A percentile compares a stretch with the other conserved stretches of the same genome.
Conservation (phyloP, 2,329 filamentous ascomycete species). For the Trichophyton verrucosum region DNA sequence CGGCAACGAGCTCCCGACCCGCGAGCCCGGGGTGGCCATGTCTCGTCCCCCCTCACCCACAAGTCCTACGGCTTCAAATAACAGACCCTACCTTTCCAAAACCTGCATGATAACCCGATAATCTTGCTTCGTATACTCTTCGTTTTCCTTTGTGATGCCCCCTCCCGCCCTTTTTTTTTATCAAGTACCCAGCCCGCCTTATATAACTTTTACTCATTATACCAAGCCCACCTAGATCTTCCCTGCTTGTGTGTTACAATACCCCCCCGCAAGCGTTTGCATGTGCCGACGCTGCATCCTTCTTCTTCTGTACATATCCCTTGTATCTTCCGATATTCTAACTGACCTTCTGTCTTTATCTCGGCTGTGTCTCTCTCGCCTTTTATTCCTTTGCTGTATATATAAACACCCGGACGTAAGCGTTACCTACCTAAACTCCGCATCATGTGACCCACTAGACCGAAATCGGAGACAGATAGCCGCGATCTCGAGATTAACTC, state of each 20-base stretch:
- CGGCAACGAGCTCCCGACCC: constrained; percentile 16
- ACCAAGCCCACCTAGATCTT: not conserved
- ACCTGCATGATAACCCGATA: not conserved
- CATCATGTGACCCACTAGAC: not conserved
- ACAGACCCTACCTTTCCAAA: not conserved
- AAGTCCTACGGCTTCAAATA: constrained; percentile 15
- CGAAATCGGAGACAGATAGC: not conserved
- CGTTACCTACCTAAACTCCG: not conserved
- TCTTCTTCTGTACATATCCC: not conserved
- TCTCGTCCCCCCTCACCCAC: constrained; percentile 18
- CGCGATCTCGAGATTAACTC: not conserved
- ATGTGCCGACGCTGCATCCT: not conserved
- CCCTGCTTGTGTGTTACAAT: not conserved
- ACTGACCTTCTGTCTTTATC: not conserved
- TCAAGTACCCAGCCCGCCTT: no score
- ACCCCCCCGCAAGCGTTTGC: not conserved
- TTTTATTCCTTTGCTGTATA: not conserved
- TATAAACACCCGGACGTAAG: not conserved
- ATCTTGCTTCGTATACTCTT: not conserved
- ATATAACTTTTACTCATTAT: not conserved
- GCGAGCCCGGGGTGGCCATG: constrained; percentile 7
- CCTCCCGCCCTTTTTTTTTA: not conserved
- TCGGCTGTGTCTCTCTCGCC: not conserved
- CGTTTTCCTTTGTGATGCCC: not conserved
- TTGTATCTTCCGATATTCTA: not conserved